Percentiles rank a stretch among this genome's conserved stretches.
phyloP scores from a whole-genome alignment of 768 basidiomycete species.

The Tulasnella calospora region DNA sequence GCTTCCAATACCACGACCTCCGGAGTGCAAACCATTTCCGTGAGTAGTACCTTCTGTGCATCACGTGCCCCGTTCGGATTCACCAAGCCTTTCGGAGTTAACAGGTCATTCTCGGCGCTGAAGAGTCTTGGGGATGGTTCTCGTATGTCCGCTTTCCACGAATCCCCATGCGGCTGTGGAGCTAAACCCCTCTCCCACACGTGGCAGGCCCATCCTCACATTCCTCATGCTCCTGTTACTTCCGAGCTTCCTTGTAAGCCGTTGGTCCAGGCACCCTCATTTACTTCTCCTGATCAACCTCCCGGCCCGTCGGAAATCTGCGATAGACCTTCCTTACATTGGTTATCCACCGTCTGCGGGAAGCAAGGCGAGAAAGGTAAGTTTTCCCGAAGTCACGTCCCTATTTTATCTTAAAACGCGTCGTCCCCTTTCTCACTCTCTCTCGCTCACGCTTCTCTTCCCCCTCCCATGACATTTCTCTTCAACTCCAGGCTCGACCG shows the following conservation, averaged over 20 bases:
- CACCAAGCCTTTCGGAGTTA: neutral
- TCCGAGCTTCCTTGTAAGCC: constrained; percentile 60
- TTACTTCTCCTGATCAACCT: constrained; percentile 34
- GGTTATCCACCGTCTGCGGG: constrained; percentile 81
- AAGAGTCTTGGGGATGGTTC: constrained; percentile 79
- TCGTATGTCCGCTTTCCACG: constrained; percentile 49
- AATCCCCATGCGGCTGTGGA: constrained; percentile 27
- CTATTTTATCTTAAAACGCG: neutral
- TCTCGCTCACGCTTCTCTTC: constrained; percentile 30
- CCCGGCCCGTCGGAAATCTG: constrained; percentile 45
- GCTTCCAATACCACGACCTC: constrained; percentile 75
- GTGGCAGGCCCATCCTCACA: constrained; percentile 68
- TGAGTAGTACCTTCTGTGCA: constrained; percentile 35
- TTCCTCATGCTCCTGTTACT: constrained; percentile 84
- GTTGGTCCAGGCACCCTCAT: constrained; percentile 78
- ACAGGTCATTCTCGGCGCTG: constrained; percentile 35
- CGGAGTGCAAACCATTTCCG: constrained; percentile 63
- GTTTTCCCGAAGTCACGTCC: constrained; percentile 15
- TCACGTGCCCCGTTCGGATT: constrained; percentile 65
- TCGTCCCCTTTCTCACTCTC: neutral
- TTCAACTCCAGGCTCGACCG: constrained; percentile 51
- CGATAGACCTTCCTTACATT: constrained; percentile 83
- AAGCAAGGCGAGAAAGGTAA: constrained; percentile 59
- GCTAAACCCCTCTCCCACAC: constrained; percentile 32
- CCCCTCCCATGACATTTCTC: constrained; percentile 31